Evolutionary conservation across 2,329 filamentous ascomycete genomes (phyloP).

Genomic region (Colletotrichum gloeosporioides): DNA sequence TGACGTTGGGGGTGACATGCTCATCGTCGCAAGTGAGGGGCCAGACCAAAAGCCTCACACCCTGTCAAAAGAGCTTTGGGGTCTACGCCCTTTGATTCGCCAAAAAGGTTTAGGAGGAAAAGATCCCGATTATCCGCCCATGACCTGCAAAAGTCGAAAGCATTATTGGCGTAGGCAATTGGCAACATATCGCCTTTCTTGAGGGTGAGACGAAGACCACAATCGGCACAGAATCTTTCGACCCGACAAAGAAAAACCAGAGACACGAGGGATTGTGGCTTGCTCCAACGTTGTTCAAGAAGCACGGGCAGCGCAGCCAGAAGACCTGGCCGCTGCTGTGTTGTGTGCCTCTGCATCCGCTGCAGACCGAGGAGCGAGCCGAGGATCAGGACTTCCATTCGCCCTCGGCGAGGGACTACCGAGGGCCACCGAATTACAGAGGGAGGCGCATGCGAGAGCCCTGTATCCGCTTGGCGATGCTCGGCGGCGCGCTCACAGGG

Average conservation of each 20-base stretch:
- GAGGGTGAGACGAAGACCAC: not conserved
- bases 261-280: not conserved
- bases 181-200: not conserved
- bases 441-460: not conserved
- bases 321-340: not conserved
- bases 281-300: not conserved
- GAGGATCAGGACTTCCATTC: not conserved
- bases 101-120: not conserved
- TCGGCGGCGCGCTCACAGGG: not conserved
- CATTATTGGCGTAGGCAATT: not conserved
- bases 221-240: not conserved
- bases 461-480: not conserved
- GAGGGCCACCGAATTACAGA: conserved; percentile 6
- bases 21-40: not conserved
- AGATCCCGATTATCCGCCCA: conserved; percentile 22
- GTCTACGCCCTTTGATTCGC: not conserved
- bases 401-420: conserved; percentile 14
- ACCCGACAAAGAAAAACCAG: not conserved
- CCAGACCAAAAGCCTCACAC: not conserved
- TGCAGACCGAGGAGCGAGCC: conserved; percentile 10
- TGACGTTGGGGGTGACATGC: not conserved
- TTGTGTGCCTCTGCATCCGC: not conserved
- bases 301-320: not conserved
- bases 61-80: not conserved
- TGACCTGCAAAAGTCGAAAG: not conserved